Conservation (phyloP, 306 rosid species). For the Malus domestica region DNA sequence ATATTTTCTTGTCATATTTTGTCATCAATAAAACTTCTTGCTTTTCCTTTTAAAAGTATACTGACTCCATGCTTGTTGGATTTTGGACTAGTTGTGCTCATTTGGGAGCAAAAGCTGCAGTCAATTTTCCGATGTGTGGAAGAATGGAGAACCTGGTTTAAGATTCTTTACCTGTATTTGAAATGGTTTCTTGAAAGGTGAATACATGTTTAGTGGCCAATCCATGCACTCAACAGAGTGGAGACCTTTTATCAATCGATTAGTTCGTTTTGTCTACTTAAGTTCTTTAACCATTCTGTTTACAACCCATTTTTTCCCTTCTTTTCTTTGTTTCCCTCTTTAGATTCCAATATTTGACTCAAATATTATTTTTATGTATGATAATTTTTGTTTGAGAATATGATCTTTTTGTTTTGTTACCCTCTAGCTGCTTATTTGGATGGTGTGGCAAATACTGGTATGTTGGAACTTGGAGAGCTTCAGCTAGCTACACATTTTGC, state of each 20-base stretch:
- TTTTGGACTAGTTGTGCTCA: slow-evolving; percentile 64
- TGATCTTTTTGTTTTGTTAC: slow-evolving; percentile 13
- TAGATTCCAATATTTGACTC: background rate
- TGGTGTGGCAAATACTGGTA: slow-evolving; percentile 52
- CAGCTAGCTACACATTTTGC: slow-evolving; percentile 63
- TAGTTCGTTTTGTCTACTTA: background rate
- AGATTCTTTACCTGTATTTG: slow-evolving; percentile 1
- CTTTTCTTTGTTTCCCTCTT: background rate
- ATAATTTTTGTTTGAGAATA: background rate
- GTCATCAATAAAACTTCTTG: background rate
- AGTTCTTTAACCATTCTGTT: background rate
- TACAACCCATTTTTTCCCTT: background rate
- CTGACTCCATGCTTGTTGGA: background rate
- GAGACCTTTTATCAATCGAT: background rate
- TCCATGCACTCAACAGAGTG: background rate
- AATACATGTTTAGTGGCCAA: background rate
- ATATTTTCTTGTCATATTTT: background rate
- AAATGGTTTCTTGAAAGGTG: background rate
- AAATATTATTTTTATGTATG: background rate
- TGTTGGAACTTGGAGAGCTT: slow-evolving; percentile 71
- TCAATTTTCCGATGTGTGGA: slow-evolving; percentile 62
- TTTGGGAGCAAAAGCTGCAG: slow-evolving; percentile 64
- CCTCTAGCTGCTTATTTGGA: slow-evolving; percentile 60
- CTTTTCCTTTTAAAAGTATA: background rate
- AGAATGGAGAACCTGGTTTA: slow-evolving; percentile 14